phyloP scores from a whole-genome alignment of 2,329 filamentous ascomycete species.

The Harringtonia lauricola region DNA sequence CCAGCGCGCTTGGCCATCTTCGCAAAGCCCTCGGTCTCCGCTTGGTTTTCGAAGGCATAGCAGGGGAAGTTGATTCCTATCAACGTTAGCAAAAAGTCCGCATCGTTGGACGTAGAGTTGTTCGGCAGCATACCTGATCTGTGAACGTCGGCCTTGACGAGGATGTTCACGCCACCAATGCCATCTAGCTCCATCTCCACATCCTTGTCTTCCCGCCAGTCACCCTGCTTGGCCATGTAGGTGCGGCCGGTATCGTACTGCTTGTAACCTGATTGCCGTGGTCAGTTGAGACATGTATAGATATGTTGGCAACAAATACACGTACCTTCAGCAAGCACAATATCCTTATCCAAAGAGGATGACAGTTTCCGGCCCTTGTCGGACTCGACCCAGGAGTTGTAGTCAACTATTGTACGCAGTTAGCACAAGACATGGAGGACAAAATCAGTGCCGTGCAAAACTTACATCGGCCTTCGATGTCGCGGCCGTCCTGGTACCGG shows the following conservation, averaged over 20 bases:
- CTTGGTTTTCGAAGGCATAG: slow-evolving; percentile 97
- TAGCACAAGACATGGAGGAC: slow-evolving; percentile 1
- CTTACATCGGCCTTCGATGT: slow-evolving; percentile 92
- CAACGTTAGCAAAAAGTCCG: not conserved
- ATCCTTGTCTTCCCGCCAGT: slow-evolving; percentile 87
- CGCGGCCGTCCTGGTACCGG: slow-evolving; percentile 64
- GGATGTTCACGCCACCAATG: slow-evolving; percentile 91
- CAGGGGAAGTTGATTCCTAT: slow-evolving; percentile 92
- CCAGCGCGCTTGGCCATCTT: slow-evolving; percentile 97
- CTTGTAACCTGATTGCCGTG: slow-evolving; percentile 58
- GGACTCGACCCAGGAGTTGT: slow-evolving; percentile 98
- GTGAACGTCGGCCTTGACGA: slow-evolving; percentile 97
- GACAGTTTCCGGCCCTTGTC: slow-evolving; percentile 69
- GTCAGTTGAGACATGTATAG: not conserved
- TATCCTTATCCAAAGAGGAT: slow-evolving; percentile 63
- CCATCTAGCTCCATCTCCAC: slow-evolving; percentile 88
- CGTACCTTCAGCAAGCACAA: slow-evolving; percentile 76
- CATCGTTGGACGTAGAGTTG: not conserved
- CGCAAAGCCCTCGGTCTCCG: slow-evolving; percentile 95
- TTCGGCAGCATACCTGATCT: slow-evolving; percentile 57
- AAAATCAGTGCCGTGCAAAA: slow-evolving; percentile 13
- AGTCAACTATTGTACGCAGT: slow-evolving; percentile 57
- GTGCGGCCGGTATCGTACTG: slow-evolving; percentile 83
- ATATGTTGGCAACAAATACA: slow-evolving; percentile 10
- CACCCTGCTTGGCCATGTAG: slow-evolving; percentile 84